Conservation (phyloP, 768 basidiomycete genomes). For the Phanerochaete sordida region DNA sequence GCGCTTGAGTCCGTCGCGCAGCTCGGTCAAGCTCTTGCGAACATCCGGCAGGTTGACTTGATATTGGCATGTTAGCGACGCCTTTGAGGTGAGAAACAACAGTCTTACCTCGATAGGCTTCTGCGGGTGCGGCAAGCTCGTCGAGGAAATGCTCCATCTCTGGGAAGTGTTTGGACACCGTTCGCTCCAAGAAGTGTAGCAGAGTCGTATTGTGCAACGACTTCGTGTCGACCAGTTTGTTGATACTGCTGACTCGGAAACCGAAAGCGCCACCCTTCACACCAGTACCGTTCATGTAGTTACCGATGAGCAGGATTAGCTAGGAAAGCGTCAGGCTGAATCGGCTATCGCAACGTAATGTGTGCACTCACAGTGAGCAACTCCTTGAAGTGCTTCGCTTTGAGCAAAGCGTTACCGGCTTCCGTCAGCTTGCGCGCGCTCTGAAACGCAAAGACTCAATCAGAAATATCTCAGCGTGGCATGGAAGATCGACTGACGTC, state of each 20-base stretch:
- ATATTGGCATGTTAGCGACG: conserved; percentile 29
- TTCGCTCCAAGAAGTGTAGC: conserved; percentile 90
- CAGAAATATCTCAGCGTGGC: neutral
- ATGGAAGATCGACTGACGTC: conserved; percentile 49
- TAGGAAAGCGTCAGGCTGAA: conserved; percentile 19
- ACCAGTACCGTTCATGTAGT: conserved; percentile 97
- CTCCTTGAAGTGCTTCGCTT: conserved; percentile 88
- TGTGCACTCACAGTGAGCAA: conserved; percentile 66
- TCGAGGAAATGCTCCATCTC: conserved; percentile 85
- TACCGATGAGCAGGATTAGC: conserved; percentile 93
- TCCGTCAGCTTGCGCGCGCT: conserved; percentile 77
- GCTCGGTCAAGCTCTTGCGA: conserved; percentile 66
- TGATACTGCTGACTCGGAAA: conserved; percentile 96
- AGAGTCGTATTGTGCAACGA: conserved; percentile 92
- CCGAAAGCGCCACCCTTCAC: conserved; percentile 96
- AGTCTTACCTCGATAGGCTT: conserved; percentile 80
- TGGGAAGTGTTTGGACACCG: conserved; percentile 83
- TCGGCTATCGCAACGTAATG: neutral
- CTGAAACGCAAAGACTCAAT: conserved; percentile 39
- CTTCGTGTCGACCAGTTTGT: conserved; percentile 98
- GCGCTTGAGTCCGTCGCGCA: conserved; percentile 71
- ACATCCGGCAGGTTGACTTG: conserved; percentile 89
- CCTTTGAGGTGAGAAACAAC: neutral
- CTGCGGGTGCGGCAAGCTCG: conserved; percentile 84
- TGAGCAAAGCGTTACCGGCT: conserved; percentile 74